Base-by-base conservation (phyloP, 148 eudicot species). In the Heliamphora exappendiculata region DNA sequence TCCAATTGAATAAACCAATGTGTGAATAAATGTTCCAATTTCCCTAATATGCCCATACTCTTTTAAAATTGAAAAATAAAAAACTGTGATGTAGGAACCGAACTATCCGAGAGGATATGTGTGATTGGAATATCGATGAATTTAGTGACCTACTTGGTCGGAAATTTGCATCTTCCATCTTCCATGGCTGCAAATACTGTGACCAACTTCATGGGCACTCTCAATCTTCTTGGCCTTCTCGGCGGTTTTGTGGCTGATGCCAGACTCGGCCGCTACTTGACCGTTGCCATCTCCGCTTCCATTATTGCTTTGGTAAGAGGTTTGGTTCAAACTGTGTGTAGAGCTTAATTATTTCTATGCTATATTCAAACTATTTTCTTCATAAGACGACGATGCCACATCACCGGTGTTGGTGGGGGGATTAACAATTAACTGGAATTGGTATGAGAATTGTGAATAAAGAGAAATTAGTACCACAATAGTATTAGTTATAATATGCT, bases 161-260 rank as follows among this genome's bases (percentile, higher is more conserved):
- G 98, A 82, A 69, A 63, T 37, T 76, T 96, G 92, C 99, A 96
- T 78, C 93, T 96, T 59, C 71, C 97, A 1, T 83, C 99, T 1
- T 84, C 99, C n/a, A 89, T 86, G 74, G 91, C 99, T 9, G 99
- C 99, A 17, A 96, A 86, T 49, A 86, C 84, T n/a, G 99, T 93
- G 37, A 96, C 97, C 68, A 96, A 96, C 82, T 96, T 93, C 84
- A 90, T 93, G 94, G 99, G 99, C 63, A 86, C 98, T 54, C 97
- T 96, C 63, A 96, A 96, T 79, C 89, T 96, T 37, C 85, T 96
- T 39, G 97, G 87, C 53, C 91, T 96, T 49, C 80, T 96, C 4
- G 99, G 93, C 9, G 99, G 99, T 44, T 93, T 96, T 76, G 47
- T 93, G 70, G 99, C 99, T 0, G 99, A 96, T 73, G 99, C 99